Evolutionary conservation across 768 basidiomycete species (phyloP).

Genomic region (Floccularia luteovirens): DNA sequence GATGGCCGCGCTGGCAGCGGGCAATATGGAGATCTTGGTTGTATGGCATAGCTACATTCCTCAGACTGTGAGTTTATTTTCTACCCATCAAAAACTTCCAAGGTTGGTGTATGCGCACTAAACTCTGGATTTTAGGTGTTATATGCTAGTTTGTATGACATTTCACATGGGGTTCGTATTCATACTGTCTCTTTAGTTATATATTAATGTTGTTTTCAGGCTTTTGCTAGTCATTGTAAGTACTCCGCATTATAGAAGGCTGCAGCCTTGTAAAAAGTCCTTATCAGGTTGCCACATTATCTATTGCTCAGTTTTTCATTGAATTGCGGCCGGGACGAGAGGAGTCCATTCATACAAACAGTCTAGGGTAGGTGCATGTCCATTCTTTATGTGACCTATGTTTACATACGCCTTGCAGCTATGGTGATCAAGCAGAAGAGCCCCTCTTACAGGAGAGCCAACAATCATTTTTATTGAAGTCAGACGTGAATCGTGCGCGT

Average conservation of each 20-base stretch:
- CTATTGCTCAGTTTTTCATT: conserved; percentile 50
- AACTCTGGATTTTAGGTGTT: too few relatives aligned
- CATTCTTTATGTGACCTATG: too few relatives aligned
- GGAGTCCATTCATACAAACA: too few relatives aligned
- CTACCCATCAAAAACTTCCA: background rate
- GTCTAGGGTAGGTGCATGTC: too few relatives aligned
- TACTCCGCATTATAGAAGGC: background rate
- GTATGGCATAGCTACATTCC: conserved; percentile 49
- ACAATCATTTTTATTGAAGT: conserved; percentile 10
- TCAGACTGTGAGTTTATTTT: conserved; percentile 48
- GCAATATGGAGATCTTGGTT: conserved; percentile 47
- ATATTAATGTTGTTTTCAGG: conserved; percentile 16
- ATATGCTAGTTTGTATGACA: conserved; percentile 72
- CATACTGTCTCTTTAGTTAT: conserved; percentile 2
- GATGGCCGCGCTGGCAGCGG: conserved; percentile 31
- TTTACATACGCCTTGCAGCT: background rate
- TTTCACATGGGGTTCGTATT: conserved; percentile 57
- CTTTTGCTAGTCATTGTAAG: conserved; percentile 44
- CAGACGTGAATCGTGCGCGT: conserved; percentile 27
- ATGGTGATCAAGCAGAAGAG: conserved; percentile 2
- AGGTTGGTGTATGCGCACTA: background rate
- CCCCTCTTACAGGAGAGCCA: conserved; percentile 12
- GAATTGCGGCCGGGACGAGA: too few relatives aligned
- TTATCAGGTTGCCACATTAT: conserved; percentile 45
- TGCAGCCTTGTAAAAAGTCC: conserved; percentile 3